A percentile compares a stretch with the other conserved stretches of the same genome.
phyloP scores from a whole-genome alignment of 1,284 basidiomycete species.

The Takashimella tepidaria region DNA sequence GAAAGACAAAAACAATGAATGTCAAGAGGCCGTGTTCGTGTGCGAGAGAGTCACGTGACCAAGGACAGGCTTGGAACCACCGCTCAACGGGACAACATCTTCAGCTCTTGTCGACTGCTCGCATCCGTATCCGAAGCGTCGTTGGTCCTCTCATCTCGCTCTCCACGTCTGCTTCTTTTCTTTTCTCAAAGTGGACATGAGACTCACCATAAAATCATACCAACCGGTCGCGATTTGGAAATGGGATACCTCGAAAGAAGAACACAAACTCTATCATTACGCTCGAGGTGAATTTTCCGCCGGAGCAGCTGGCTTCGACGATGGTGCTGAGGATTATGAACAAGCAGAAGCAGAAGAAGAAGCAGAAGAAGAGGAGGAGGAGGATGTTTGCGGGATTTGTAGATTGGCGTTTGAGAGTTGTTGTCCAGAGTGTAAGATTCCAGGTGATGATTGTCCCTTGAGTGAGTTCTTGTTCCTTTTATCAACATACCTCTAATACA shows the following conservation, averaged over 20 bases:
- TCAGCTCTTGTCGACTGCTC: too few relatives aligned
- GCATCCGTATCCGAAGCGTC: too few relatives aligned
- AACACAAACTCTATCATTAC: constrained; percentile 38
- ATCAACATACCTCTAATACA: neutral
- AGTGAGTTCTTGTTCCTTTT: constrained; percentile 59
- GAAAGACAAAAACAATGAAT: neutral
- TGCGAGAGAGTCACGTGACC: too few relatives aligned
- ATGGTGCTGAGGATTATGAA: too few relatives aligned
- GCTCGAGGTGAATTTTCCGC: constrained; percentile 6
- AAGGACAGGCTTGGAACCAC: too few relatives aligned
- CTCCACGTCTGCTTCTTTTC: too few relatives aligned
- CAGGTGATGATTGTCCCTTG: constrained; percentile 92
- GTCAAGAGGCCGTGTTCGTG: neutral
- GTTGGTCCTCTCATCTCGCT: too few relatives aligned
- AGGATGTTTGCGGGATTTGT: constrained; percentile 91
- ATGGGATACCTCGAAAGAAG: constrained; percentile 42
- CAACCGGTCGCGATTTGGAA: constrained; percentile 47
- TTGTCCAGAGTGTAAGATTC: constrained; percentile 88
- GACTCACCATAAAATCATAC: constrained; percentile 40
- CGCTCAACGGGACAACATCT: too few relatives aligned
- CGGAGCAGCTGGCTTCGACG: constrained; percentile 48
- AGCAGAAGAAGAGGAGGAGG: constrained; percentile 64
- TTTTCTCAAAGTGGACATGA: too few relatives aligned
- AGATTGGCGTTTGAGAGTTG: constrained; percentile 84
- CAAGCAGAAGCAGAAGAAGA: too few relatives aligned